Evolutionary conservation across 768 basidiomycete genomes (phyloP), one percentile per base, ranked within the genome.

Genomic region (Pholiota microspora): DNA sequence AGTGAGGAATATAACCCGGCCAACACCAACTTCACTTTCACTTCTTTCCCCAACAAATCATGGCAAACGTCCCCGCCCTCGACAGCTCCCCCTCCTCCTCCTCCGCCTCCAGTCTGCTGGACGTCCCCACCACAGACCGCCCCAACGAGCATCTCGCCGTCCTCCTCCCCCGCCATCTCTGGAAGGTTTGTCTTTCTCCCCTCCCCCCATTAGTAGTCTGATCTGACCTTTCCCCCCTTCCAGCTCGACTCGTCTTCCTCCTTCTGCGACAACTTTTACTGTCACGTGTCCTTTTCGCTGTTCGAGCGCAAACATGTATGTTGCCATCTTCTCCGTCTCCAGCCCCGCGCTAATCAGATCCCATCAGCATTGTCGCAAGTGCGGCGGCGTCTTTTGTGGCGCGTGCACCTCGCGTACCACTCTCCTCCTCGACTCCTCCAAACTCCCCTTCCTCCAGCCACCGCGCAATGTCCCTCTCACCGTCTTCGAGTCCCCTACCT

Each of bases 111-210:
- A 65, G 40, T 42, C 40, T 42, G 18, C 40, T 42, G 18, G 40
- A 64, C 53, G 62, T 55, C 62, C 44, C 71, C 71, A 0, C 57
- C 58, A 25, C 38, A 51, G 66, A 66, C 51, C 76, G 76, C 29
- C 68, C 69, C 51, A 88, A 90, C 68, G 85, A 90, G 68, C 88
- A 92, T 62, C 80, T 92, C 24, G 90, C 90, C 18, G 86, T 92
- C 25, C 75, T 90, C 10, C 79, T 92, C 38, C 80, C 83, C 23
- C 83, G 74, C 64, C 70, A 73, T 49, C 78, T 89, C 34, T 92
- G 90, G 90, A 92, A 92, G 83, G 86, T 84, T 23, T 32, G 72
- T 63, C 2, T 27, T 34, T 52, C 51, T 49, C 32, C 60, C 52
- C 42, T 21, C 8, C 29, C n/a, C 4, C n/a, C 23, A 40, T 13